phyloP scores from a whole-genome alignment of 2,329 filamentous ascomycete species.

The Cordyceps tenuipes region DNA sequence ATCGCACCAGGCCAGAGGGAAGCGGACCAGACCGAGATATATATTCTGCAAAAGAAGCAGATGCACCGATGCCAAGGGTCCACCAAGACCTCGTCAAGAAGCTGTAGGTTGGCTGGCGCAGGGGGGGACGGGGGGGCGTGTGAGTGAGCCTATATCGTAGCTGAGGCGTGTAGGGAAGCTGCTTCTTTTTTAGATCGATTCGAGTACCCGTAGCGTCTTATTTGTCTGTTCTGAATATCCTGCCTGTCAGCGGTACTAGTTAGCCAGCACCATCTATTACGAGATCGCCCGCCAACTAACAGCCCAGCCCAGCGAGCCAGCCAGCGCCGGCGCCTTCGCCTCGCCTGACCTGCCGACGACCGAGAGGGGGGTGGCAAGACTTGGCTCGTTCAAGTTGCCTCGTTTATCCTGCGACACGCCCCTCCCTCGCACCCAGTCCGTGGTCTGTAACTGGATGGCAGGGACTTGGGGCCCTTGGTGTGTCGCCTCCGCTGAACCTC shows the following conservation, averaged over 20 bases:
- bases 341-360: conserved; percentile 9
- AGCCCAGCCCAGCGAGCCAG: conserved; percentile 11
- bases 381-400: background rate
- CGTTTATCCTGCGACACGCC: background rate
- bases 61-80: conserved; percentile 9
- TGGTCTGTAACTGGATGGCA: background rate
- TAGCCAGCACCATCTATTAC: conserved; percentile 1
- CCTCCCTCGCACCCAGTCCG: background rate
- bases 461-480: background rate
- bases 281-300: conserved; percentile 10
- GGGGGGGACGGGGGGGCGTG: background rate
- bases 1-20: background rate
- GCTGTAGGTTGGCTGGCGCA: no score
- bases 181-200: conserved; percentile 6
- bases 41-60: conserved; percentile 3
- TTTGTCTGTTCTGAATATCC: background rate
- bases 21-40: conserved; percentile 8
- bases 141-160: background rate
- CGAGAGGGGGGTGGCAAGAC: background rate
- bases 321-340: conserved; percentile 11
- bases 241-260: background rate
- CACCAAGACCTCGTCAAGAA: conserved; percentile 5
- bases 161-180: background rate
- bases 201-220: background rate
- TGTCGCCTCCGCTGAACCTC: conserved; percentile 10